These are phyloP conservation scores for Xylaria venustula DNA, from an alignment of 495 filamentous ascomycete species.

Conservation along the genomic window DNA sequence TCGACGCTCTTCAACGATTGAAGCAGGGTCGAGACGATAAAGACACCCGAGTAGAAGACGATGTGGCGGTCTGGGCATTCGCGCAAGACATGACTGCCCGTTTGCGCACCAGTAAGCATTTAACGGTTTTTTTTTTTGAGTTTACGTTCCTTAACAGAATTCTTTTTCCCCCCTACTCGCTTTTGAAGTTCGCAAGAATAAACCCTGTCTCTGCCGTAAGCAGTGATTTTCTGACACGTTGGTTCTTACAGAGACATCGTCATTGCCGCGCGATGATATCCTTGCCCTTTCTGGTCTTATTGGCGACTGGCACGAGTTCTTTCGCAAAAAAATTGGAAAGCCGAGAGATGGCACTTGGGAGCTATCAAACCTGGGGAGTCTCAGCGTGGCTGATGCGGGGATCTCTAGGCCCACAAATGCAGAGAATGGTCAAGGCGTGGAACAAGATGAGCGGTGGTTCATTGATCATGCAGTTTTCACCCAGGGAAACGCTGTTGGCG, in stretches of 20 bases:
- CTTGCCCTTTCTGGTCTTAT: conserved; percentile 23
- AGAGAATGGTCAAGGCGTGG: neutral
- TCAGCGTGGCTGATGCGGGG: neutral
- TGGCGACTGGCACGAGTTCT: conserved; percentile 27
- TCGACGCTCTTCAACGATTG: neutral
- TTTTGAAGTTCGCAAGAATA: neutral
- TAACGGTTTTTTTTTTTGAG: neutral
- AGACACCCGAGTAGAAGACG: neutral
- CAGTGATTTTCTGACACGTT: neutral
- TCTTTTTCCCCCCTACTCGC: neutral
- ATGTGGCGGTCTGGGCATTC: conserved; percentile 5
- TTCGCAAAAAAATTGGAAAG: conserved; percentile 26
- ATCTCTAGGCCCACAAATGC: neutral
- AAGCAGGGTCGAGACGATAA: neutral
- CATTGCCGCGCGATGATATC: conserved; percentile 32
- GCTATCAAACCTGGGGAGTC: conserved; percentile 30
- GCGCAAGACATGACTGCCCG: conserved; percentile 8
- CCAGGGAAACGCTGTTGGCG: conserved; percentile 26
- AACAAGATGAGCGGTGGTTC: conserved; percentile 12
- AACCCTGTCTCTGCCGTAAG: no score
- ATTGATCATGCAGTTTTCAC: conserved; percentile 30
- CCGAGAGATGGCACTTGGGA: conserved; percentile 23
- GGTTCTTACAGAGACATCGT: neutral
- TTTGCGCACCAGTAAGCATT: neutral
- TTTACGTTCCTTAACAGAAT: neutral